Conservation (phyloP, 2,329 filamentous ascomycete genomes). For the Stenocarpella maydis region DNA sequence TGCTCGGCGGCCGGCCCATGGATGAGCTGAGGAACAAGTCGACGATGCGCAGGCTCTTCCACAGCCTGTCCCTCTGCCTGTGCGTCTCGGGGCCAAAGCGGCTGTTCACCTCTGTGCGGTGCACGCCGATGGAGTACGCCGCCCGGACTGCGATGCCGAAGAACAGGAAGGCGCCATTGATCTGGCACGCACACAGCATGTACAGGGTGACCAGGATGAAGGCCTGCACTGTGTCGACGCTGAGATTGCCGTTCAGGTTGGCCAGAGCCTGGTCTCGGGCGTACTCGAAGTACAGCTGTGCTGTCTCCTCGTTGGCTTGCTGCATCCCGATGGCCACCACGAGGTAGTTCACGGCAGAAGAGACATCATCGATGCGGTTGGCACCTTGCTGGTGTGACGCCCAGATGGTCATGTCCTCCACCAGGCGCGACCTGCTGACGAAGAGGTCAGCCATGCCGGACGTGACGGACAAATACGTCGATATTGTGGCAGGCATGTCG, state of each 20-base stretch:
- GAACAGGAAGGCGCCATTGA: conserved; percentile 63
- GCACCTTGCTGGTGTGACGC: conserved; percentile 44
- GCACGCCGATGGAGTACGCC: conserved; percentile 61
- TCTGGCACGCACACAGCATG: conserved; percentile 63
- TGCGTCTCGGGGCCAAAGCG: conserved; percentile 56
- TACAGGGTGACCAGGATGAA: conserved; percentile 61
- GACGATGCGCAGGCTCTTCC: conserved; percentile 61
- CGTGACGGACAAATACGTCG: conserved; percentile 51
- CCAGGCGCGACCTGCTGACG: conserved; percentile 47
- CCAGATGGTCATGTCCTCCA: conserved; percentile 54
- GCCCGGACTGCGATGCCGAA: conserved; percentile 62
- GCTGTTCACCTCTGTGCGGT: conserved; percentile 62
- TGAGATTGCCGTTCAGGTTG: conserved; percentile 55
- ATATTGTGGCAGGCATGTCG: conserved; percentile 44
- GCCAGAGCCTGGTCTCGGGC: conserved; percentile 55
- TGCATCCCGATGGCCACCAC: conserved; percentile 60
- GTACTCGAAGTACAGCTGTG: conserved; percentile 58
- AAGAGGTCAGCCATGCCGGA: conserved; percentile 59
- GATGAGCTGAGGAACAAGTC: conserved; percentile 62
- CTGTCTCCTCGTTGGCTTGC: conserved; percentile 49
- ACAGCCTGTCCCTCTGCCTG: conserved; percentile 57
- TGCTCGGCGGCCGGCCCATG: conserved; percentile 62
- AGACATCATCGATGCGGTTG: conserved; percentile 47
- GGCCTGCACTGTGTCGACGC: conserved; percentile 58
- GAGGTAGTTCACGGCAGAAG: conserved; percentile 56